Conservation (phyloP, 2,329 filamentous ascomycete species). For the Paraphaeosphaeria minitans region DNA sequence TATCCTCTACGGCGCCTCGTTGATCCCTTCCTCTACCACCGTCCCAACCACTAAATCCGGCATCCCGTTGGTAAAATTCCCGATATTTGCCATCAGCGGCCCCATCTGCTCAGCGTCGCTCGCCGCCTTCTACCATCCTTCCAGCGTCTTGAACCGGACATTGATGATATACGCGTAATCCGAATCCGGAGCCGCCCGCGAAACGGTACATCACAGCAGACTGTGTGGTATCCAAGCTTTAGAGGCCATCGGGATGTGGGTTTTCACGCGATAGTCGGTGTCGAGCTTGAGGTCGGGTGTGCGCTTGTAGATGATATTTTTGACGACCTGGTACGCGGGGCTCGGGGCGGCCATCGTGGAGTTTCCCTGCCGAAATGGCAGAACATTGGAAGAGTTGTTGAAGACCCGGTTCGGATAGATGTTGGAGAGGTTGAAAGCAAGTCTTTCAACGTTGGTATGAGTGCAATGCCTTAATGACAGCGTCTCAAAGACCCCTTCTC, state of each 20-base stretch:
- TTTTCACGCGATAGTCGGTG: slow-evolving; percentile 52
- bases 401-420: too few relatives aligned
- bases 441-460: too few relatives aligned
- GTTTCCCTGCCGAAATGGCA: too few relatives aligned
- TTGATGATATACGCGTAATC: slow-evolving; percentile 11
- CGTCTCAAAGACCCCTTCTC: too few relatives aligned
- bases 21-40: slow-evolving; percentile 5
- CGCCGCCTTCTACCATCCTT: slow-evolving; percentile 14
- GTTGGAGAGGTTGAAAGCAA: too few relatives aligned
- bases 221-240: slow-evolving; percentile 37
- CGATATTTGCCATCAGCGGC: slow-evolving; percentile 37
- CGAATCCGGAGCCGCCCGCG: slow-evolving; percentile 1
- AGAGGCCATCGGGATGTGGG: slow-evolving; percentile 50
- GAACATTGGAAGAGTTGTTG: too few relatives aligned
- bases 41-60: slow-evolving; percentile 30
- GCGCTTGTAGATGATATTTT: slow-evolving; percentile 44
- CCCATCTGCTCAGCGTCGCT: slow-evolving; percentile 20
- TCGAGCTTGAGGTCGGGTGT: slow-evolving; percentile 45
- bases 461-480: too few relatives aligned
- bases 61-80: slow-evolving; percentile 37
- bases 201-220: slow-evolving; percentile 2
- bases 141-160: slow-evolving; percentile 15
- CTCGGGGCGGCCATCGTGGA: neutral
- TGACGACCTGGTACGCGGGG: slow-evolving; percentile 3
- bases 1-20: neutral